phyloP scores from a whole-genome alignment of 2,329 filamentous ascomycete genomes.

The Zymoseptoria passerinii region DNA sequence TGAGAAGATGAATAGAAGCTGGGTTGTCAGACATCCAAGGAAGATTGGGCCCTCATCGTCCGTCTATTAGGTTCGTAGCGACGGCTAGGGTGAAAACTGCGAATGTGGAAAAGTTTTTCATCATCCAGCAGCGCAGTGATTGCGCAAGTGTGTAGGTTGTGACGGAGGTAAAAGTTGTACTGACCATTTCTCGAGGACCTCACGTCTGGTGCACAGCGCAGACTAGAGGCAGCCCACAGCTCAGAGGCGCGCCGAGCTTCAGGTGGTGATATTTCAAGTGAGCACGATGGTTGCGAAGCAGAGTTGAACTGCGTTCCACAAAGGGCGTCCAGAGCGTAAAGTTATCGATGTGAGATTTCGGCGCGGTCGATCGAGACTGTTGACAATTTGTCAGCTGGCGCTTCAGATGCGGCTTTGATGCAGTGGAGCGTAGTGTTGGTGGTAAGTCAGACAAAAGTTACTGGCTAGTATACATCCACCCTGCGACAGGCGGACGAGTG shows the following conservation, averaged over 20 bases:
- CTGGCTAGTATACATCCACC: slow-evolving; percentile 82
- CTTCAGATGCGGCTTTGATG: neutral
- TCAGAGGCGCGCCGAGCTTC: neutral
- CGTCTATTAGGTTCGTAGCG: slow-evolving; percentile 34
- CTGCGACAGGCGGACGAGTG: slow-evolving; percentile 57
- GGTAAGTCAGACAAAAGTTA: slow-evolving; percentile 66
- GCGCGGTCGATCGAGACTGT: neutral
- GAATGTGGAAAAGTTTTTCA: slow-evolving; percentile 59
- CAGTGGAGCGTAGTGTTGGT: slow-evolving; percentile 10
- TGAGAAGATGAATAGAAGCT: slow-evolving; percentile 3
- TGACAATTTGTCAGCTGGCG: slow-evolving; percentile 1
- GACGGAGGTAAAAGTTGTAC: neutral
- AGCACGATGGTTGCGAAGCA: slow-evolving; percentile 1
- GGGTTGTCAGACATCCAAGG: slow-evolving; percentile 34
- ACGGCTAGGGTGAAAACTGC: slow-evolving; percentile 70
- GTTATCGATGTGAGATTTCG: neutral
- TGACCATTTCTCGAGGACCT: slow-evolving; percentile 5
- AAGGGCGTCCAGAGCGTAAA: neutral
- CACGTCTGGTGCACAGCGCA: neutral
- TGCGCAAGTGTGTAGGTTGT: slow-evolving; percentile 2
- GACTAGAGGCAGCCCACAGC: slow-evolving; percentile 1
- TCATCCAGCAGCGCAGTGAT: slow-evolving; percentile 21
- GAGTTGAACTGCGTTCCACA: neutral
- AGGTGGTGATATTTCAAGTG: neutral
- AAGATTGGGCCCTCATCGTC: slow-evolving; percentile 33